Evolutionary conservation across 352 stramenopile genomes (phyloP).

Genomic region (Saprolegnia diclina): DNA sequence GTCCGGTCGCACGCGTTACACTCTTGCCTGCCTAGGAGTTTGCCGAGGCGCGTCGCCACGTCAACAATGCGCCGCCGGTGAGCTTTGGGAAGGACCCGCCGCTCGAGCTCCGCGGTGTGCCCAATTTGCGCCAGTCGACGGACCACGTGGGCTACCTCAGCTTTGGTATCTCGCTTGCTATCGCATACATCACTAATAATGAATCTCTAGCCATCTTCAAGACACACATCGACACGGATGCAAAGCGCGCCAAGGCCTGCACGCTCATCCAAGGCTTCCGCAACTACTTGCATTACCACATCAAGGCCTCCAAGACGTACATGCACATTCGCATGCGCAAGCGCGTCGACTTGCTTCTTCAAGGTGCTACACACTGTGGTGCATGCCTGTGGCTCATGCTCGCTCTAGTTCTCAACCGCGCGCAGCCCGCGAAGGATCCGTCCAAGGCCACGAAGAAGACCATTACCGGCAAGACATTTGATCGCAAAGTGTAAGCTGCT

Average conservation of each 20-base stretch:
- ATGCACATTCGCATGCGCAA: slow-evolving; percentile 95
- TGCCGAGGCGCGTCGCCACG: slow-evolving; percentile 85
- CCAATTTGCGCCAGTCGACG: slow-evolving; percentile 46
- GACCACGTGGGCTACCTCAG: slow-evolving; percentile 88
- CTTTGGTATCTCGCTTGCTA: slow-evolving; percentile 31
- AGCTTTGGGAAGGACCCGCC: slow-evolving; percentile 87
- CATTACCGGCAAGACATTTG: slow-evolving; percentile 87
- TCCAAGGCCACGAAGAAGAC: slow-evolving; percentile 89
- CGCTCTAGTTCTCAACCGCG: slow-evolving; percentile 83
- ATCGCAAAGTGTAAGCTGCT: slow-evolving; percentile 33
- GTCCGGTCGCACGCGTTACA: not conserved
- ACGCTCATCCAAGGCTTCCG: slow-evolving; percentile 85
- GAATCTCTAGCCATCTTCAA: slow-evolving; percentile 69
- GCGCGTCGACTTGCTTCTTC: slow-evolving; percentile 86
- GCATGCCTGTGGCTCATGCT: not conserved
- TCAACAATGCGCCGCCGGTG: slow-evolving; percentile 90
- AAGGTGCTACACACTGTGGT: slow-evolving; percentile 44
- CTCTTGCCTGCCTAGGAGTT: slow-evolving; percentile 65
- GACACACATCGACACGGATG: slow-evolving; percentile 80
- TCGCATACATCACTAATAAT: not conserved
- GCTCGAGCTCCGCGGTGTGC: slow-evolving; percentile 73
- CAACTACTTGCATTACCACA: slow-evolving; percentile 95
- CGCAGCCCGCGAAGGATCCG: slow-evolving; percentile 83
- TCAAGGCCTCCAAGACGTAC: slow-evolving; percentile 95
- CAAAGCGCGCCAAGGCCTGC: slow-evolving; percentile 85